These are phyloP conservation scores for Neocallimastix lanati DNA, from an alignment of 192 early-diverging fungal species.

Conservation along the genomic window DNA sequence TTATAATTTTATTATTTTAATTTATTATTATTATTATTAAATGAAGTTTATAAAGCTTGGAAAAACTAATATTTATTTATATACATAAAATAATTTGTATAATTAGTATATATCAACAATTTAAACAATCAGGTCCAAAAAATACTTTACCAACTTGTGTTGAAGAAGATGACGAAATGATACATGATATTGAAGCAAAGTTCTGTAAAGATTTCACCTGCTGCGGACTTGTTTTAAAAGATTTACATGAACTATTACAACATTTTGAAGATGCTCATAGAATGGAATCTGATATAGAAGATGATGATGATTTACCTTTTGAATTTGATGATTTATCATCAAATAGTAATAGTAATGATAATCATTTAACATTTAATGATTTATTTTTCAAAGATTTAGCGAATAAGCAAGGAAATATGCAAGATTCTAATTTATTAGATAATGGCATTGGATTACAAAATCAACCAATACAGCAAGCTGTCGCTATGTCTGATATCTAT, in stretches of 20 bases:
- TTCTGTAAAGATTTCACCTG: constrained; percentile 93
- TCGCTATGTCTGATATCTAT: background rate
- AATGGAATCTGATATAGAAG: constrained; percentile 40
- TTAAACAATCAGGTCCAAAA: background rate
- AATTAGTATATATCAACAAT: background rate
- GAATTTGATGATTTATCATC: background rate
- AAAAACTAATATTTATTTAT: too few relatives aligned
- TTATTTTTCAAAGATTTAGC: background rate
- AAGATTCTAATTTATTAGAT: background rate
- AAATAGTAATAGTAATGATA: background rate
- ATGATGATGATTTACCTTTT: constrained; percentile 17
- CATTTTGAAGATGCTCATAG: constrained; percentile 91
- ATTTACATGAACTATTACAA: constrained; percentile 85
- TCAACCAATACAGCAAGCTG: background rate
- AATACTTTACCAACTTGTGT: background rate
- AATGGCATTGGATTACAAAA: background rate
- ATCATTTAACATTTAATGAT: background rate
- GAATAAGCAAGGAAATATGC: background rate
- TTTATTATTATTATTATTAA: too few relatives aligned
- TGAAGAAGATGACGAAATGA: background rate
- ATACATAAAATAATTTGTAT: too few relatives aligned
- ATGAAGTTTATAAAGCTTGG: too few relatives aligned
- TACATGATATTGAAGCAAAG: constrained; percentile 65
- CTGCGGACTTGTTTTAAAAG: constrained; percentile 72
- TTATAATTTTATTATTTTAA: too few relatives aligned